Conservation (phyloP, 306 rosid species). For the Trichosanthes cucumerina region DNA sequence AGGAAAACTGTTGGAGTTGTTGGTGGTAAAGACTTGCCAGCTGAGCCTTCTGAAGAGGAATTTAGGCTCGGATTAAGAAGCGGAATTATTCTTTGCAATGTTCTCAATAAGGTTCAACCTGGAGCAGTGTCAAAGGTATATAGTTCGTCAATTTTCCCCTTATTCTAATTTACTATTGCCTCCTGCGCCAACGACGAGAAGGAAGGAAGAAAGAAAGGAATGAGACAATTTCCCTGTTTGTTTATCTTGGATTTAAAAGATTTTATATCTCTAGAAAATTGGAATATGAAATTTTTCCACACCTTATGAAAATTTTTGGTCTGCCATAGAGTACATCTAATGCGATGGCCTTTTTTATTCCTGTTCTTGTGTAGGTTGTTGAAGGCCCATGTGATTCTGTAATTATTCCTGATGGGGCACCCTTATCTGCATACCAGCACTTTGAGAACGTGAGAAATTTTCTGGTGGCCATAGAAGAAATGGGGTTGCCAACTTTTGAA, state of each 20-base stretch:
- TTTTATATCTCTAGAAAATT: not conserved
- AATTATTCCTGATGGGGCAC: slow-evolving; percentile 42
- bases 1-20: slow-evolving; percentile 64
- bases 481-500: slow-evolving; percentile 76
- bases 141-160: not conserved
- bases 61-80: slow-evolving; percentile 78
- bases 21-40: slow-evolving; percentile 76
- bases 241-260: not conserved
- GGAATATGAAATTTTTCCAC: not conserved
- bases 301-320: not conserved
- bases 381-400: slow-evolving; percentile 44
- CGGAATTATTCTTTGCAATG: slow-evolving; percentile 83
- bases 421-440: slow-evolving; percentile 53
- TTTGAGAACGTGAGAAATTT: slow-evolving; percentile 52
- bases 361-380: slow-evolving; percentile 28
- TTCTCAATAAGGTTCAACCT: slow-evolving; percentile 69
- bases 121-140: slow-evolving; percentile 67
- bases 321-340: not conserved
- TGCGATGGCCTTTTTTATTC: slow-evolving; percentile 4
- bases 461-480: slow-evolving; percentile 42
- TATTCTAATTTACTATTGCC: not conserved
- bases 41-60: slow-evolving; percentile 86
- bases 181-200: not conserved
- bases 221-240: no score
- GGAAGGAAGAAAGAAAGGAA: no score